These are phyloP conservation scores for Leccinum angustisporum DNA, from an alignment of 1,284 basidiomycete genomes.

Conservation along the genomic window DNA sequence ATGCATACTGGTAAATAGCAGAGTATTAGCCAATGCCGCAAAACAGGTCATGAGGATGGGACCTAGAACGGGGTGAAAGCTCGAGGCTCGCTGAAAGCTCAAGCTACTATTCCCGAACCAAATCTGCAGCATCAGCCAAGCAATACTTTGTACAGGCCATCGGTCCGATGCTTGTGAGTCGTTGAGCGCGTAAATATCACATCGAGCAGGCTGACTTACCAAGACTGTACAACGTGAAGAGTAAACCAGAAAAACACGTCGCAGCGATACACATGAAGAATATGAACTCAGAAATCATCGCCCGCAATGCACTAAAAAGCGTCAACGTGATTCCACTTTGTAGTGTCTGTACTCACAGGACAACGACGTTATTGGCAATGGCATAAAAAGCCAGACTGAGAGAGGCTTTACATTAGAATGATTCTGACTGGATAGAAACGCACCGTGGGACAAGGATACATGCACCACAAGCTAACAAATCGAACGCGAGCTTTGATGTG, in stretches of 20 bases:
- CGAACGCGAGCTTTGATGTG: slow-evolving; percentile 73
- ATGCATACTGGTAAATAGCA: slow-evolving; percentile 73
- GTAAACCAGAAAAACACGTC: slow-evolving; percentile 84
- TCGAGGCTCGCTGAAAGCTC: slow-evolving; percentile 64
- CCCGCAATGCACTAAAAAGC: slow-evolving; percentile 60
- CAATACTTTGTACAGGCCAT: slow-evolving; percentile 71
- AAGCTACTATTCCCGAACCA: slow-evolving; percentile 83
- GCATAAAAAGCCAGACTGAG: slow-evolving; percentile 79
- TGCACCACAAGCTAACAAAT: slow-evolving; percentile 80
- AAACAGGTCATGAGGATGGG: slow-evolving; percentile 86
- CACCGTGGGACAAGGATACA: slow-evolving; percentile 86
- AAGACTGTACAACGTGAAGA: slow-evolving; percentile 82
- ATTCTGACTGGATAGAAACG: slow-evolving; percentile 3
- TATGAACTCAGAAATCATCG: slow-evolving; percentile 77
- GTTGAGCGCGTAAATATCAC: slow-evolving; percentile 16
- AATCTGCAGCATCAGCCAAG: slow-evolving; percentile 81
- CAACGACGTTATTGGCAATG: slow-evolving; percentile 79
- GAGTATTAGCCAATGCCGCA: slow-evolving; percentile 78
- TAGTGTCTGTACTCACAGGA: slow-evolving; percentile 53
- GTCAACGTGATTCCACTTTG: slow-evolving; percentile 8
- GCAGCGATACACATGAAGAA: slow-evolving; percentile 83
- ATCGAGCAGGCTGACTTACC: slow-evolving; percentile 39
- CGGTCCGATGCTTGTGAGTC: slow-evolving; percentile 43
- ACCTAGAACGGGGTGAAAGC: slow-evolving; percentile 83
- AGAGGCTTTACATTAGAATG: slow-evolving; percentile 2